Conservation (phyloP, 1,139 yeast genomes). For the Hyphopichia pseudoburtonii region DNA sequence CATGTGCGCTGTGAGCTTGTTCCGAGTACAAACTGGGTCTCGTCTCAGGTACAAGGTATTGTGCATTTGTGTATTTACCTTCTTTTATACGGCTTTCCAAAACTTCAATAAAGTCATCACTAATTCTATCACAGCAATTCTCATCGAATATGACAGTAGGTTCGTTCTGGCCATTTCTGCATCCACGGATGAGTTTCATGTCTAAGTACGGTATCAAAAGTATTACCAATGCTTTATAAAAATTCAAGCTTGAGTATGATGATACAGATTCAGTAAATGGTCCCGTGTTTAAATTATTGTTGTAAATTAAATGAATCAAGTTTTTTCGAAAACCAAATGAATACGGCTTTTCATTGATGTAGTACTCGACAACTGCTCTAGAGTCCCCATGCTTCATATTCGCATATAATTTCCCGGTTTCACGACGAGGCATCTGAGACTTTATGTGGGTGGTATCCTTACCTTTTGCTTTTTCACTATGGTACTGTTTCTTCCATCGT, state of each 20-base stretch:
- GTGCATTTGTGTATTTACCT: constrained; percentile 1
- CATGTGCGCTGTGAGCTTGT: too few species aligned
- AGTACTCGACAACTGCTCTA: constrained; percentile 32
- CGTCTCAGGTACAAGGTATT: too few species aligned
- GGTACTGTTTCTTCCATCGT: constrained; percentile 18
- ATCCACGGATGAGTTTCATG: too few species aligned
- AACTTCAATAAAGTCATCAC: constrained; percentile 1
- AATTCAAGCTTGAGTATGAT: constrained; percentile 12
- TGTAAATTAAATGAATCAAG: constrained; percentile 34
- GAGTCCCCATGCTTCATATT: constrained; percentile 24
- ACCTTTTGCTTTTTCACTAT: constrained; percentile 1
- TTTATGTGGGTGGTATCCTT: constrained; percentile 1
- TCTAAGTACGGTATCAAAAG: constrained; percentile 34
- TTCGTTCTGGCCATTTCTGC: too few species aligned
- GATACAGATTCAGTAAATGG: constrained; percentile 5
- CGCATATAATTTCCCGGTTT: constrained; percentile 32
- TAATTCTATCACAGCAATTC: background rate
- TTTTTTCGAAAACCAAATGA: constrained; percentile 31
- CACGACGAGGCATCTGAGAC: constrained; percentile 23
- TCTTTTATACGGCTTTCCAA: too few species aligned
- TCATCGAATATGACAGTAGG: too few species aligned
- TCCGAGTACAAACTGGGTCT: background rate
- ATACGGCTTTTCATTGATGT: constrained; percentile 24
- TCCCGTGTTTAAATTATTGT: constrained; percentile 27
- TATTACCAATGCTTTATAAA: constrained; percentile 20